phyloP scores from a whole-genome alignment of 2,329 filamentous ascomycete species.

The Monosporascus sp. region DNA sequence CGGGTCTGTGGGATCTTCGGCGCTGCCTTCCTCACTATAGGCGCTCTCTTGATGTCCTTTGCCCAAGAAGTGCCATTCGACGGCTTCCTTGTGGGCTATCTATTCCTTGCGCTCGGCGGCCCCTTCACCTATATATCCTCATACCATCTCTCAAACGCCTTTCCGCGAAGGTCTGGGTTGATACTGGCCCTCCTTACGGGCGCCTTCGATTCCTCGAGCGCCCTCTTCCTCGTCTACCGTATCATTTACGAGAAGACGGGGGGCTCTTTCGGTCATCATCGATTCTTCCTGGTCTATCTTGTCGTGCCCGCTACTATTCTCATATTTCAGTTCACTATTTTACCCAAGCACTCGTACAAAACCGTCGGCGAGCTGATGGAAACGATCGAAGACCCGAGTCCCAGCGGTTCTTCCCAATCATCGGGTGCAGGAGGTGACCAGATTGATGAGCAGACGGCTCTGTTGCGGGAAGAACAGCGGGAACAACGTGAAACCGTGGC shows the following conservation, averaged over 20 bases:
- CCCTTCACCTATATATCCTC: slow-evolving; percentile 79
- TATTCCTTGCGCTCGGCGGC: slow-evolving; percentile 71
- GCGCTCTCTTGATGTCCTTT: slow-evolving; percentile 69
- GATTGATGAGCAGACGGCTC: slow-evolving; percentile 50
- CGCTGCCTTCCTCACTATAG: slow-evolving; percentile 60
- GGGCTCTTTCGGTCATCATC: slow-evolving; percentile 52
- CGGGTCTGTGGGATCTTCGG: slow-evolving; percentile 69
- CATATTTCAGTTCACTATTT: slow-evolving; percentile 61
- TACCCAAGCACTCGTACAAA: slow-evolving; percentile 75
- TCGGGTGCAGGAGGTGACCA: slow-evolving; percentile 39
- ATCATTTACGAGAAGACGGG: slow-evolving; percentile 58
- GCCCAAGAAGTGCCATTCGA: slow-evolving; percentile 63
- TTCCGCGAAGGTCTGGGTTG: slow-evolving; percentile 70
- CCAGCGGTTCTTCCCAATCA: slow-evolving; percentile 22
- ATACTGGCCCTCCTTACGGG: slow-evolving; percentile 76
- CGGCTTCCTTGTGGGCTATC: slow-evolving; percentile 66
- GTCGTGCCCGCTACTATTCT: slow-evolving; percentile 63
- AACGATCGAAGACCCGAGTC: slow-evolving; percentile 54
- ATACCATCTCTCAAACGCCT: slow-evolving; percentile 80
- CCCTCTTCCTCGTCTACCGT: slow-evolving; percentile 70
- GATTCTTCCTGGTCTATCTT: slow-evolving; percentile 70
- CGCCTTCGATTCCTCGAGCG: slow-evolving; percentile 78
- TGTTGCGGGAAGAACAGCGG: slow-evolving; percentile 51
- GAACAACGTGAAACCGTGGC: slow-evolving; percentile 57
- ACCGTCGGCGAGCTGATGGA: slow-evolving; percentile 77